Evolutionary conservation across 75 land plant species (phyloP).

Genomic region (Adiantum capillusveneris): DNA sequence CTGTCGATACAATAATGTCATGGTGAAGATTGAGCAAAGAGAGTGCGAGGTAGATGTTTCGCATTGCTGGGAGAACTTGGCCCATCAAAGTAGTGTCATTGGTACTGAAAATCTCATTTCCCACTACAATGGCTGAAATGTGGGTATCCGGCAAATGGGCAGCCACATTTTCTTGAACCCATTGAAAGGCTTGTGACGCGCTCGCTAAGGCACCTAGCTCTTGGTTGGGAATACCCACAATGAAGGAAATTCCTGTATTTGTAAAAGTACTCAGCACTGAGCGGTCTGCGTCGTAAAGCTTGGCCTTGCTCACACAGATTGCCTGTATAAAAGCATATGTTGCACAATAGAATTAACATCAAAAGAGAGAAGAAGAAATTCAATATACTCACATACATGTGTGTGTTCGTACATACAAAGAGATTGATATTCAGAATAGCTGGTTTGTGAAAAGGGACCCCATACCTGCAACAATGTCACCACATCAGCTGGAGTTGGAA

Average conservation of each 20-base stretch:
- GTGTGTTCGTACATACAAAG: too few relatives aligned
- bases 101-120: constrained; percentile 16
- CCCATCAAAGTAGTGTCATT: too few relatives aligned
- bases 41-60: constrained; percentile 55
- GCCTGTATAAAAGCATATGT: constrained; percentile 21
- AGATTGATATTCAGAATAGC: too few relatives aligned
- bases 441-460: too few relatives aligned
- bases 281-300: constrained; percentile 58
- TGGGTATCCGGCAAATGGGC: constrained; percentile 20
- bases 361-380: too few relatives aligned
- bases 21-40: constrained; percentile 25
- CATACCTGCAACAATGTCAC: constrained; percentile 2
- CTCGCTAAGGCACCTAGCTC: constrained; percentile 6
- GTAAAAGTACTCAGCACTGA: constrained; percentile 49
- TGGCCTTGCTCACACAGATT: constrained; percentile 33
- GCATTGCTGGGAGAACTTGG: constrained; percentile 54
- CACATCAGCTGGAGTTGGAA: constrained; percentile 1
- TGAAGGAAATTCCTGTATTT: constrained; percentile 47
- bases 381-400: too few relatives aligned
- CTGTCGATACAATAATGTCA: constrained; percentile 46
- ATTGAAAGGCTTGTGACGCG: constrained; percentile 10
- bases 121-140: constrained; percentile 17
- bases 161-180: constrained; percentile 21
- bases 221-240: constrained; percentile 51
- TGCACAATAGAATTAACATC: too few relatives aligned